A percentile compares a stretch with the other conserved stretches of the same genome.
Conservation (phyloP, 331 rosid species). For the Phaseolus coccineus region DNA sequence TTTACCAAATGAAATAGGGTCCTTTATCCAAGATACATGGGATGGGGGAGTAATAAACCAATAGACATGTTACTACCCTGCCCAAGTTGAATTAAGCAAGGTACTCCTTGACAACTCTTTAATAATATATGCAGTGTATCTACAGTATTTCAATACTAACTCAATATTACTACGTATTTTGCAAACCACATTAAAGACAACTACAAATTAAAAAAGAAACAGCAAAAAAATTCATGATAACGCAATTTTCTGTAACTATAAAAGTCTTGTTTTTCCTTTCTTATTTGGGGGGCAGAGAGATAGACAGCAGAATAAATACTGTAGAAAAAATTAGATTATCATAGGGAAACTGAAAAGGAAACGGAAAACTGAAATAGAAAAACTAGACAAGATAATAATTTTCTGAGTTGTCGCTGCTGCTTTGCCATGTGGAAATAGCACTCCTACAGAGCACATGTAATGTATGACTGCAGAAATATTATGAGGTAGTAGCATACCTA, state of each 20-base stretch:
- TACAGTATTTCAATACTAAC: neutral
- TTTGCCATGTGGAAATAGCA: slow-evolving; percentile 28
- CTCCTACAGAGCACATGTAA: slow-evolving; percentile 16
- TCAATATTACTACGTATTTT: slow-evolving; percentile 21
- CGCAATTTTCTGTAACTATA: neutral
- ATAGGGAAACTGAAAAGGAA: neutral
- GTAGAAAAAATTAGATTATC: neutral
- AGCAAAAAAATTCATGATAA: neutral
- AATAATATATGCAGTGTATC: slow-evolving; percentile 25
- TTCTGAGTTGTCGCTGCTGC: neutral
- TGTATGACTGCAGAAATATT: slow-evolving; percentile 20
- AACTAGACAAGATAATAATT: slow-evolving; percentile 5
- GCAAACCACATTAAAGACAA: neutral
- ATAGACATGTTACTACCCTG: slow-evolving; percentile 28
- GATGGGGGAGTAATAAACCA: slow-evolving; percentile 17
- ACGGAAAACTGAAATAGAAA: slow-evolving; percentile 18
- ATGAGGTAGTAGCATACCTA: slow-evolving; percentile 70
- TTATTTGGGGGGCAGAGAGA: neutral
- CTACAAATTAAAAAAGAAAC: no score
- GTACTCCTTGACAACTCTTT: slow-evolving; percentile 1
- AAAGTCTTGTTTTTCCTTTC: neutral
- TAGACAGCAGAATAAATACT: neutral
- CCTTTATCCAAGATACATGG: slow-evolving; percentile 6
- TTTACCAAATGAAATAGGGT: slow-evolving; percentile 27
- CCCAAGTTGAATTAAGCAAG: slow-evolving; percentile 22